Conservation (phyloP, 2,329 filamentous ascomycete genomes). For the Hypomyces perniciosus region DNA sequence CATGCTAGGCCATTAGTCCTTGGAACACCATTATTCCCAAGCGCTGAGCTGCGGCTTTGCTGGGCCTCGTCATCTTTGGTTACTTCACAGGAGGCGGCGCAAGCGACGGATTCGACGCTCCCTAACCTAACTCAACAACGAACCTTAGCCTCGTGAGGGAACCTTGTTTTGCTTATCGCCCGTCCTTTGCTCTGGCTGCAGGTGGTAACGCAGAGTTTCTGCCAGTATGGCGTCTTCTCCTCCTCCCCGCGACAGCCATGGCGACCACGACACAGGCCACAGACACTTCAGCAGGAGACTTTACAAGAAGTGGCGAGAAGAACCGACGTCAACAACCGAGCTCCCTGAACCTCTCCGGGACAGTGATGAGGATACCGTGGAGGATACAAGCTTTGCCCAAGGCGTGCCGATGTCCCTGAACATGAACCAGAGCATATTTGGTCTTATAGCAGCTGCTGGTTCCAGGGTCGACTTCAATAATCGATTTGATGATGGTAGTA, state of each 20-base stretch:
- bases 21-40: neutral
- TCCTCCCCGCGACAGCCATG: slow-evolving; percentile 18
- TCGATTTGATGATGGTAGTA: slow-evolving; percentile 71
- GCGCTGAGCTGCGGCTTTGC: neutral
- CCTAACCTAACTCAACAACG: neutral
- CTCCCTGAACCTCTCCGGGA: slow-evolving; percentile 49
- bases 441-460: slow-evolving; percentile 82
- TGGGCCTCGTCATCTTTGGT: slow-evolving; percentile 3
- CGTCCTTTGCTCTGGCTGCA: neutral
- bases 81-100: slow-evolving; percentile 1
- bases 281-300: slow-evolving; percentile 39
- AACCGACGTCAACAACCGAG: slow-evolving; percentile 33
- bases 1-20: slow-evolving; percentile 1
- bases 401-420: slow-evolving; percentile 54
- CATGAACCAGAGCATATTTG: slow-evolving; percentile 93
- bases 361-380: slow-evolving; percentile 44
- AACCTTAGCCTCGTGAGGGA: slow-evolving; percentile 5
- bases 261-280: slow-evolving; percentile 29
- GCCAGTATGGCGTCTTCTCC: slow-evolving; percentile 6
- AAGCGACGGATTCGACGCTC: neutral
- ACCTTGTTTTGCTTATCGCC: neutral
- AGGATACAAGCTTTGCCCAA: slow-evolving; percentile 40
- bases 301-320: slow-evolving; percentile 38
- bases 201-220: neutral
- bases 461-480: slow-evolving; percentile 77